These are phyloP conservation scores for Pinus taeda DNA, from an alignment of 75 land plant genomes.

Conservation along the genomic window DNA sequence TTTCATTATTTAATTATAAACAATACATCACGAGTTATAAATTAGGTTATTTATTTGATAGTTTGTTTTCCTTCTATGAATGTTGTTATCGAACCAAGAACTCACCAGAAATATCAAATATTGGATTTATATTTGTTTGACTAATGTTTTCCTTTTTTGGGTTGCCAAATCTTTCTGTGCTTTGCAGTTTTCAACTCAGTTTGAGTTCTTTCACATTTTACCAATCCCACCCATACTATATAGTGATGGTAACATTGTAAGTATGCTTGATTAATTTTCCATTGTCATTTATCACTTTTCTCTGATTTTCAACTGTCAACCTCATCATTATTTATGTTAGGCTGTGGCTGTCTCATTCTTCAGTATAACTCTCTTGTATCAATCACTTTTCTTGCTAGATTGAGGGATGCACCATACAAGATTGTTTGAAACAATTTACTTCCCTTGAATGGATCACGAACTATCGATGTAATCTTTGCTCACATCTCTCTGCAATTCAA, in stretches of 20 bases:
- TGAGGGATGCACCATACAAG: slow-evolving; percentile 51
- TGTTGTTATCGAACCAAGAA: neutral
- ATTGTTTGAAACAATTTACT: slow-evolving; percentile 64
- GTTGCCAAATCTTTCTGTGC: slow-evolving; percentile 1
- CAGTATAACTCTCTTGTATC: neutral
- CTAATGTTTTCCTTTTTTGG: neutral
- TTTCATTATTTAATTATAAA: neutral
- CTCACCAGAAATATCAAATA: neutral
- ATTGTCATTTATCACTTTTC: neutral
- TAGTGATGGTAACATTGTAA: slow-evolving; percentile 52
- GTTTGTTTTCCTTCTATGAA: neutral
- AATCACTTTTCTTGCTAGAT: slow-evolving; percentile 32
- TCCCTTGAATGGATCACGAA: slow-evolving; percentile 59
- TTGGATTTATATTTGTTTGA: slow-evolving; percentile 1
- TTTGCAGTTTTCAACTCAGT: slow-evolving; percentile 69
- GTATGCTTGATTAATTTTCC: slow-evolving; percentile 15
- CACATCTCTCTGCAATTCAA: slow-evolving; percentile 62
- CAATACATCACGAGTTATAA: neutral
- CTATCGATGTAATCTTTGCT: slow-evolving; percentile 67
- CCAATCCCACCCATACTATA: slow-evolving; percentile 40
- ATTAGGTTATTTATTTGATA: neutral
- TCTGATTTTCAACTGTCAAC: neutral
- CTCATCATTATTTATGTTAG: neutral
- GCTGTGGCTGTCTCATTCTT: neutral
- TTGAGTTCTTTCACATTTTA: slow-evolving; percentile 63